Conservation (phyloP, 1,139 yeast species). For the Kodamaea ohmeri region DNA sequence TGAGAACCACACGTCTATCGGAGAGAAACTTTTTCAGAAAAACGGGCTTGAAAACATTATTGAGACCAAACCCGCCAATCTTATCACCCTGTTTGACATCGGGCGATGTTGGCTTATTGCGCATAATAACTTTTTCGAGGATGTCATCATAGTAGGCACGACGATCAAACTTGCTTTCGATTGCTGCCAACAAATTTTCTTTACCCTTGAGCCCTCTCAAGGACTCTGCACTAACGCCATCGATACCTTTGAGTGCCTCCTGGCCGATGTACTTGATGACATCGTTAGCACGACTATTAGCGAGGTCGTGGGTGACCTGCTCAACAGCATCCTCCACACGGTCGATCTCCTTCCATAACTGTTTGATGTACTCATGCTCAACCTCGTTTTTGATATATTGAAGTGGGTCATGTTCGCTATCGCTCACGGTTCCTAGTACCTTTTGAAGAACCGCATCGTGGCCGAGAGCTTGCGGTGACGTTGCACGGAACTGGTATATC, state of each 20-base stretch:
- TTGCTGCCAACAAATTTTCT: conserved; percentile 12
- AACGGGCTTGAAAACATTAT: conserved; percentile 12
- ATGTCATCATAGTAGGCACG: conserved; percentile 13
- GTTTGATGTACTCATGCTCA: conserved; percentile 12
- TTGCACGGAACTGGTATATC: not conserved
- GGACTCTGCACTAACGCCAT: conserved; percentile 2
- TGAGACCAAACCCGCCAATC: conserved; percentile 13
- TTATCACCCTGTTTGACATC: conserved; percentile 10
- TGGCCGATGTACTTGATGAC: conserved; percentile 10
- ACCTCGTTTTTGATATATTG: conserved; percentile 9
- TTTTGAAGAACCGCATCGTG: conserved; percentile 10
- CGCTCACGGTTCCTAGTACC: conserved; percentile 4
- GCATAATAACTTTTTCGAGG: conserved; percentile 12
- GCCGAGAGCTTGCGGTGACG: not conserved
- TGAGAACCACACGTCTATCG: conserved; percentile 15
- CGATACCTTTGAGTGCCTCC: conserved; percentile 9
- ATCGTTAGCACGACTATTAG: conserved; percentile 8
- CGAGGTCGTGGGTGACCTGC: conserved; percentile 9
- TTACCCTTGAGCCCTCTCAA: conserved; percentile 5
- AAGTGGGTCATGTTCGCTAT: conserved; percentile 11
- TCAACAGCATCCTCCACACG: conserved; percentile 9
- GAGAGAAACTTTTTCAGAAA: conserved; percentile 12
- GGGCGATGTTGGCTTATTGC: conserved; percentile 12
- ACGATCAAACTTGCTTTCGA: conserved; percentile 11
- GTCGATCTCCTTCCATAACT: conserved; percentile 11